Evolutionary conservation across 2,329 filamentous ascomycete genomes (phyloP).

Genomic region (Bipolaris victoriae): DNA sequence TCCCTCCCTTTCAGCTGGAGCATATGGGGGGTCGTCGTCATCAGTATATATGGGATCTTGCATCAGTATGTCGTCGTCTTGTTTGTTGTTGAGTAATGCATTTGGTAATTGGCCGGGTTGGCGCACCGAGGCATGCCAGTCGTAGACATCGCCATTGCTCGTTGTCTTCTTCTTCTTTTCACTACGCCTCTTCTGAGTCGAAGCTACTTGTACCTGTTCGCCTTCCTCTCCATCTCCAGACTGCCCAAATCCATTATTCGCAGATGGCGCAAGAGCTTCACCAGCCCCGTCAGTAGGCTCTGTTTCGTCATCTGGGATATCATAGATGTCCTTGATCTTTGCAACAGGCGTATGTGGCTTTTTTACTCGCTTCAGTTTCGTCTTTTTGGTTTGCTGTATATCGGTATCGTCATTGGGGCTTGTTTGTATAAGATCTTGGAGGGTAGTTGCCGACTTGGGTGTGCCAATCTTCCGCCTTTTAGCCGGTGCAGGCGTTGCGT

Average conservation of each 20-base stretch:
- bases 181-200: background rate
- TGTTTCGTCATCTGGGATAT: slow-evolving; percentile 9
- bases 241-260: background rate
- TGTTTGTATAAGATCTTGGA: slow-evolving; percentile 6
- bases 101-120: background rate
- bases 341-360: slow-evolving; percentile 8
- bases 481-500: background rate
- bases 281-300: background rate
- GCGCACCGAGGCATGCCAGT: slow-evolving; percentile 5
- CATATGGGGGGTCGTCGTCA: background rate
- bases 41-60: slow-evolving; percentile 3
- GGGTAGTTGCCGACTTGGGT: slow-evolving; percentile 2
- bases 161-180: background rate
- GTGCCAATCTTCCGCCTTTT: slow-evolving; percentile 11
- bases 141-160: background rate
- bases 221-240: background rate
- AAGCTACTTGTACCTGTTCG: background rate
- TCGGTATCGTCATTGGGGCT: background rate
- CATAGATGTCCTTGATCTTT: slow-evolving; percentile 1
- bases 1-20: background rate
- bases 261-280: background rate
- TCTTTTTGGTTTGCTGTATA: background rate
- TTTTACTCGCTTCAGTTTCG: slow-evolving; percentile 10
- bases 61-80: background rate
- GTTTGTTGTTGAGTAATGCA: background rate